These are phyloP conservation scores for Aspergillus sp. DNA, from an alignment of 2,329 filamentous ascomycete genomes.

Conservation along the genomic window DNA sequence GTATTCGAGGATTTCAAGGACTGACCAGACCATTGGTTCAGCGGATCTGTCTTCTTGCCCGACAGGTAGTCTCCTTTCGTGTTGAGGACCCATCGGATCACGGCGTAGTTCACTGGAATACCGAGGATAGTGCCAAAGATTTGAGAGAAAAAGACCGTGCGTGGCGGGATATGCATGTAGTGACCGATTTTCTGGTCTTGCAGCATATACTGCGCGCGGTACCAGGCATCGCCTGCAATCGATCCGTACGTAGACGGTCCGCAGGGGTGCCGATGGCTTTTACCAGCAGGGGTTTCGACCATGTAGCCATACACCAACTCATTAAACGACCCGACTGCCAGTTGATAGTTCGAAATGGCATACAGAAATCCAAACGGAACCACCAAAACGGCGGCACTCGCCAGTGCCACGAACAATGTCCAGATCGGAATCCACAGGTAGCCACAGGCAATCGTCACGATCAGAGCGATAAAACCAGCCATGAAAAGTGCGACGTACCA, in stretches of 20 bases:
- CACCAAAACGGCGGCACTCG: constrained; percentile 58
- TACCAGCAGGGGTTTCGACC: constrained; percentile 52
- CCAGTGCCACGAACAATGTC: constrained; percentile 61
- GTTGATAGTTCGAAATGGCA: constrained; percentile 58
- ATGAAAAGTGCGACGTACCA: constrained; percentile 59
- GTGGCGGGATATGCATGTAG: constrained; percentile 64
- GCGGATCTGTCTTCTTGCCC: constrained; percentile 54
- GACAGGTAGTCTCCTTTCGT: constrained; percentile 59
- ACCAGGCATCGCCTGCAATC: constrained; percentile 65
- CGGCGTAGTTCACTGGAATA: constrained; percentile 63
- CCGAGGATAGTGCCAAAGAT: constrained; percentile 61
- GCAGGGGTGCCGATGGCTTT: constrained; percentile 57
- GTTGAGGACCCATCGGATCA: constrained; percentile 62
- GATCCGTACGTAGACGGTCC: constrained; percentile 61
- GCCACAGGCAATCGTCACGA: constrained; percentile 54
- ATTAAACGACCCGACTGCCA: constrained; percentile 61
- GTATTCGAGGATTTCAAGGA: constrained; percentile 54
- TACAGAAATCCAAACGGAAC: constrained; percentile 63
- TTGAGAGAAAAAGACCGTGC: constrained; percentile 62
- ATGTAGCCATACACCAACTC: constrained; percentile 63
- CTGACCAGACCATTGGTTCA: constrained; percentile 65
- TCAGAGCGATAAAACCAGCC: constrained; percentile 52
- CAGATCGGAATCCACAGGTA: constrained; percentile 61
- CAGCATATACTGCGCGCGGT: constrained; percentile 59
- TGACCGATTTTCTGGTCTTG: constrained; percentile 67